Base-by-base conservation (phyloP, 2,329 filamentous ascomycete species). In the Colletotrichum sp. region DNA sequence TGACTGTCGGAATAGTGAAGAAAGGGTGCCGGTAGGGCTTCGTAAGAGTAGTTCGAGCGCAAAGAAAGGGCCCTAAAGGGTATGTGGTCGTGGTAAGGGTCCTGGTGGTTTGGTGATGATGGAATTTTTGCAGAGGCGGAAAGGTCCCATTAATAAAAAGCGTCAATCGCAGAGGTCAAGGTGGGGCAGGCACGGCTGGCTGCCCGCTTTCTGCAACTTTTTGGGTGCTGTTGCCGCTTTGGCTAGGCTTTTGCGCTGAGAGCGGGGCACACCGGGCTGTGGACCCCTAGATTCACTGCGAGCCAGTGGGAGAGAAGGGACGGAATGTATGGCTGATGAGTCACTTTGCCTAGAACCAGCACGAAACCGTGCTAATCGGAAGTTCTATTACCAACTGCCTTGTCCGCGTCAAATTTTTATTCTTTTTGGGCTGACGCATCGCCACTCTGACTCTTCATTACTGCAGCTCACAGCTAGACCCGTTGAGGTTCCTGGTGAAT, bases 101-200 rank as follows among this genome's bases (percentile, higher is more conserved):
- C 43, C 57, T 67, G 62, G 59, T 59, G 64, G 59, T 61, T 68
- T 66, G 57, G 57, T 70, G 66, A 33, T 74, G 69, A 74, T 74
- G 68, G 72, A 72, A 74, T 72, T 74, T 74, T 74, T 74, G 72
- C 72, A 72, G 47, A 61, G 62, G 72, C 68, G 69, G 72, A 67
- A 61, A 72, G 27, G 69, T 66, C 68, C 69, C 65, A 72, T 74
- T 74, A 73, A 74, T 74, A 74, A 73, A 55, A 73, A 73, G 71
- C 71, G 55, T 66, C 71, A 66, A 71, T 73, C n/a, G 71, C 58
- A 27, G 31, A 16, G 38, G 33, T 36, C 38, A 66, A 65, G 61
- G 67, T 73, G 71, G 71, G 71, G 67, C 67, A 43, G 29, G 29
- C 55, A 51, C n/a, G 12, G 43, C 43, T 8, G 36, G 61, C 47